Base-by-base conservation (phyloP, 2,329 filamentous ascomycete species). In the Cytospora piceicola region DNA sequence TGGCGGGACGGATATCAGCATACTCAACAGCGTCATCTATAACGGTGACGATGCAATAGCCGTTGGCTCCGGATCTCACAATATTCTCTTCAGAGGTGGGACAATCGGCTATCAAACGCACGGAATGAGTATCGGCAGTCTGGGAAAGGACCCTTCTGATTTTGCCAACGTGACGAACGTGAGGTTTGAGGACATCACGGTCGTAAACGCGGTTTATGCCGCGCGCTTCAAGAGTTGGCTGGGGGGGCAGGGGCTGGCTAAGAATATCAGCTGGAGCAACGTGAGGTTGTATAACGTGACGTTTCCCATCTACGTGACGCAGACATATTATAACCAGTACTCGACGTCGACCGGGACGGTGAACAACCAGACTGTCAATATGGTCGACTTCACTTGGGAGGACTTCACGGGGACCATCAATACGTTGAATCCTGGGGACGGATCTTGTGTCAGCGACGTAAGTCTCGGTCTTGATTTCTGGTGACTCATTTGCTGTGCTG, bases 221-320 rank as follows among this genome's bases (percentile, higher is more conserved):
- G 74, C 79, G 6, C 75, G 78, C 3, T 79, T 81, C 75, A 81
- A 20, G 46, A 60, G 29, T 11, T 4, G 27, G 27, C 27, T 24
- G 17, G 14, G 17, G 5, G n/a, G 27, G 27, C n/a, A 30, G 3
- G 42, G 7, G 17, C 17, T 39, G 39, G 53, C 17, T 17, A 39
- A 32, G 20, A 80, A 80, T 60, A 73, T 82, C 54, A 78, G 75
- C 36, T 81, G 80, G 80, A 75, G 73, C 60, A 79, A 81, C 66
- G 78, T 81, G 61, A 70, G 77, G 7, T 68, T 76, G 15, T 77
- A 77, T 69, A 81, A 81, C 64, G 79, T 81, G 34, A 77, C 79
- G 0, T 81, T 81, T 67, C 79, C 79, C 1, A 77, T 81, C 63
- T 81, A 80, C 63, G 78, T 81, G n/a, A 81, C 79, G 3, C 78